Evolutionary conservation across 2,329 filamentous ascomycete species (phyloP), one percentile per base, ranked within the genome.

Genomic region (Calonectria pteridis): DNA sequence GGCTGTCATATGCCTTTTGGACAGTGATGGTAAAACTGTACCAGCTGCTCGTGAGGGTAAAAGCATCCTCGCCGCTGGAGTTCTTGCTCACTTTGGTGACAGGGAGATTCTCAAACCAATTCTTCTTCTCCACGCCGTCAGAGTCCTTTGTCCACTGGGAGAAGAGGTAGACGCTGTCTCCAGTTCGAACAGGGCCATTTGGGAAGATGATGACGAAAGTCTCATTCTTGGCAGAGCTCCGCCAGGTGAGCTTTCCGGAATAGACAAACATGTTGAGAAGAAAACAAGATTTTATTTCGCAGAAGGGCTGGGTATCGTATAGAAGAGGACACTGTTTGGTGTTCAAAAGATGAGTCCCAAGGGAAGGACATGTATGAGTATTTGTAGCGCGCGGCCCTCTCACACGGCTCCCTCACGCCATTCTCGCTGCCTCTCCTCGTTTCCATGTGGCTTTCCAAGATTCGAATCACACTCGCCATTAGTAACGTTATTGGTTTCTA

Each of bases 161-260:
- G 49, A 79, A 79, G 14, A 78, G 35, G n/a, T 77, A 79, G 18
- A 59, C 77, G 23, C 28, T 68, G 18, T 79, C 77, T 2, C 77
- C 77, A 6, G 66, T 71, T 4, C 77, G 77, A 28, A 74, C 77
- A 16, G 71, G 71, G 14, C 77, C 77, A 2, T 43, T 72, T 6
- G 77, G 77, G 2, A 79, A 23, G 16, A 77, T 18, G 11, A 79
- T 62, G 23, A 72, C 63, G 1, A 77, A 78, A 0, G 71, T 77
- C 53, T 79, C 77, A 5, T 78, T 50, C 1, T 63, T 13, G 64
- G 28, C 77, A 51, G 77, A 76, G 23, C 20, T 11, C 18, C 35
- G 58, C 77, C 77, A 79, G 7, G 71, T 66, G 40, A 79, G 72
- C 33, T 72, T 77, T 69, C 77, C 77, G 49, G 58, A 33, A 40